phyloP scores from a whole-genome alignment of 305 asterid genomes.

The Fraxinus sp. region DNA sequence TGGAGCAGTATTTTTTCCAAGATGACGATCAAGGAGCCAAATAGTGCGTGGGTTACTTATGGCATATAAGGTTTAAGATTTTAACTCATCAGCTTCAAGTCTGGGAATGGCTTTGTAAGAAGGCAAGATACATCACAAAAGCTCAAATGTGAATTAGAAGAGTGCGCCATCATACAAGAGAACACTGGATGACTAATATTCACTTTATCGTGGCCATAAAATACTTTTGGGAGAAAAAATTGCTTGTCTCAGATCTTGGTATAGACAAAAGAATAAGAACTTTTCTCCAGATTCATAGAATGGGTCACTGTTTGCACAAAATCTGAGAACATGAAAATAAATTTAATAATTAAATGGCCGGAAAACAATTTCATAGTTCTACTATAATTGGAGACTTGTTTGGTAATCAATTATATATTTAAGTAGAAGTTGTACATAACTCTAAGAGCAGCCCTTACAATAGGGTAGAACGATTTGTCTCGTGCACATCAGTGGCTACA shows the following conservation, averaged over 20 bases:
- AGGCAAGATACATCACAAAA: background rate
- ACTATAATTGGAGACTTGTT: background rate
- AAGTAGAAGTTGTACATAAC: background rate
- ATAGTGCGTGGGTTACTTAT: background rate
- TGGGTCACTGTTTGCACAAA: background rate
- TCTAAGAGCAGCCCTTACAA: background rate
- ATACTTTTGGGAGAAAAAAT: background rate
- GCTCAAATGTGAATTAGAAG: background rate
- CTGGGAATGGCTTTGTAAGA: background rate
- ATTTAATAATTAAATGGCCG: background rate
- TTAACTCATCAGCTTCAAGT: background rate
- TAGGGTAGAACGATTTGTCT: constrained; percentile 37
- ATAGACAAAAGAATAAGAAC: background rate
- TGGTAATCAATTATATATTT: background rate
- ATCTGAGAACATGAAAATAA: background rate
- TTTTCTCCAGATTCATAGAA: background rate
- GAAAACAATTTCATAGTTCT: background rate
- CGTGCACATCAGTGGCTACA: constrained; percentile 84
- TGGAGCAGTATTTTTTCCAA: background rate
- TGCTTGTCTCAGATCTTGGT: background rate
- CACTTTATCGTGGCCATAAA: background rate
- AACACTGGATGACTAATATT: background rate
- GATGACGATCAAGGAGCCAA: background rate
- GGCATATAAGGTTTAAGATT: background rate
- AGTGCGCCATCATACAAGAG: background rate